Conservation (phyloP, 306 rosid genomes). For the Casuarina equisetifolia region DNA sequence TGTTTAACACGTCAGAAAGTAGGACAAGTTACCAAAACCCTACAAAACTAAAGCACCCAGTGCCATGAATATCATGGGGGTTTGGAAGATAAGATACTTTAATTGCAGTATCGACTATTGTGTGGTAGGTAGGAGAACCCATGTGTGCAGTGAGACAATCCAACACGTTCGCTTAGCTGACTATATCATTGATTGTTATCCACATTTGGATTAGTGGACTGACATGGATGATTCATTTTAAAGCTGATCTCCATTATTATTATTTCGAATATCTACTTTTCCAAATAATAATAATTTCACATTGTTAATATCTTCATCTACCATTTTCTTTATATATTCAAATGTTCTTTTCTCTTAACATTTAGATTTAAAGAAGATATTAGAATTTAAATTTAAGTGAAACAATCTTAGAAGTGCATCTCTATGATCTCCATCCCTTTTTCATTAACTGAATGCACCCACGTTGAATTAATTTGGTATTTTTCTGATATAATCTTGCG, state of each 20-base stretch:
- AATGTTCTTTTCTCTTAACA: too few species aligned
- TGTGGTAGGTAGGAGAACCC: neutral
- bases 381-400: too few species aligned
- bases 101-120: conserved; percentile 15
- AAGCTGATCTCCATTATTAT: neutral
- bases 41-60: conserved; percentile 26
- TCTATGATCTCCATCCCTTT: too few species aligned
- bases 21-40: conserved; percentile 25
- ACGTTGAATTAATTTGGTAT: too few species aligned
- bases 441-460: too few species aligned
- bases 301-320: too few species aligned
- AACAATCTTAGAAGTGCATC: too few species aligned
- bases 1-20: conserved; percentile 12
- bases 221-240: neutral
- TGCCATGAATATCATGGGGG: conserved; percentile 26
- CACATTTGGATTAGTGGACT: neutral
- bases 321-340: too few species aligned
- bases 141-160: neutral
- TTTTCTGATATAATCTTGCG: too few species aligned
- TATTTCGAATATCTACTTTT: too few species aligned
- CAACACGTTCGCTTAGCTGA: neutral
- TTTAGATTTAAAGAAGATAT: too few species aligned
- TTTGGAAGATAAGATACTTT: conserved; percentile 41
- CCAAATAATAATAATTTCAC: too few species aligned
- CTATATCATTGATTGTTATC: neutral